Percentiles rank a stretch among this genome's conserved stretches.
phyloP scores from a whole-genome alignment of 1,284 basidiomycete genomes.

The Irpex sp. region DNA sequence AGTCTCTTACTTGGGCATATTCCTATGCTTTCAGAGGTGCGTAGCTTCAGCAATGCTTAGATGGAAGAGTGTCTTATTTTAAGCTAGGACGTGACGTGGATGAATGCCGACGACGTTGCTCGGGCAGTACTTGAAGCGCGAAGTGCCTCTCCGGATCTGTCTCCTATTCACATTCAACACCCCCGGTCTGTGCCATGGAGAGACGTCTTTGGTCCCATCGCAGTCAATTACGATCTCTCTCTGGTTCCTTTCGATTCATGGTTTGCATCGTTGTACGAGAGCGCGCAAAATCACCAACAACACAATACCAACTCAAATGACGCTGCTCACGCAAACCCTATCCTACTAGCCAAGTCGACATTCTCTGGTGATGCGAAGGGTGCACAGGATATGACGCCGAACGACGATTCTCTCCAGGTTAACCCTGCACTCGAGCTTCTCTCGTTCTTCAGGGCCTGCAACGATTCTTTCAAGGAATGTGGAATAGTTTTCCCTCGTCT shows the following conservation, averaged over 20 bases:
- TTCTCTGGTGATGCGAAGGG: background rate
- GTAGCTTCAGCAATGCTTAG: background rate
- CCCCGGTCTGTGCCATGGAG: background rate
- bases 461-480: background rate
- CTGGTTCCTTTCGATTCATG: background rate
- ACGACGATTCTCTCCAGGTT: slow-evolving; percentile 17
- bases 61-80: background rate
- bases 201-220: background rate
- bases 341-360: no score
- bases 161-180: background rate
- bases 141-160: background rate
- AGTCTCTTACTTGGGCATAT: slow-evolving; percentile 11
- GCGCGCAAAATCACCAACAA: no score
- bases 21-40: slow-evolving; percentile 12
- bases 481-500: background rate
- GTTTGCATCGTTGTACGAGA: no score
- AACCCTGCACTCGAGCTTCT: slow-evolving; percentile 30
- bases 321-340: no score
- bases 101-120: slow-evolving; percentile 19
- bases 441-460: slow-evolving; percentile 23
- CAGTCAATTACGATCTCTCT: background rate
- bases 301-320: no score
- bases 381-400: background rate
- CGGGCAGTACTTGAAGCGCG: slow-evolving; percentile 15
- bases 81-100: slow-evolving; percentile 18